Evolutionary conservation across 1,284 basidiomycete genomes (phyloP), one percentile per base, ranked within the genome.

Genomic region (Cryptococcus hybrid): DNA sequence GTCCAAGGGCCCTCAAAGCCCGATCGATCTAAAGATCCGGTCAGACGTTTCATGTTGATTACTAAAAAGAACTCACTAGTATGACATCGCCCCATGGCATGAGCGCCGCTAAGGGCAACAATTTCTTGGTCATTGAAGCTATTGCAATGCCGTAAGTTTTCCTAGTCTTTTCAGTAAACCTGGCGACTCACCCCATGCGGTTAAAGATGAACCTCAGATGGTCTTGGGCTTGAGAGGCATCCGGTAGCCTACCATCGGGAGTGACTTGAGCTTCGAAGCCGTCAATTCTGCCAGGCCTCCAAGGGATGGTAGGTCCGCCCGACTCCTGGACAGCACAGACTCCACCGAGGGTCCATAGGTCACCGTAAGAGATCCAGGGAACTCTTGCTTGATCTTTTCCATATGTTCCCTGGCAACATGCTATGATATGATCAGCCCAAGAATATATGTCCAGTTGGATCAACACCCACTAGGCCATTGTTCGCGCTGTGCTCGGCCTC

Each of bases 41-140:
- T 18, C 18, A 18, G 18, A 18, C 18, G 18, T 18, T 18, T 18
- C 18, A 18, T 18, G n/a, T 30, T 12, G 36, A 50, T 7, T 30
- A 13, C n/a, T 42, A 34, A 18, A 18, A 36, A 6, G 11, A 66
- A 11, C 79, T 59, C 68, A 84, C 84, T 88, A 82, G 78, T 64
- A 82, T 98, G 95, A 84, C 92, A 95, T 74, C 95, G 89, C 46
- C 94, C 94, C 51, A 98, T 85, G 61, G 92, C 92, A 76, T 99
- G 95, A 47, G 91, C 94, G 67, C 95, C 95, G 38, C 86, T 85
- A 64, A 99, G 87, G 53, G 94, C 93, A 57, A 97, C 94, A 56
- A 94, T 94, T 79, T 94, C 92, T 78, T 93, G 91, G 81, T 98
- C 95, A 78, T 95, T 91, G 84, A 97, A 94, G 56, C 83, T 82